phyloP scores from a whole-genome alignment of 768 basidiomycete species.

The Pleurotus salmoneostramineus region DNA sequence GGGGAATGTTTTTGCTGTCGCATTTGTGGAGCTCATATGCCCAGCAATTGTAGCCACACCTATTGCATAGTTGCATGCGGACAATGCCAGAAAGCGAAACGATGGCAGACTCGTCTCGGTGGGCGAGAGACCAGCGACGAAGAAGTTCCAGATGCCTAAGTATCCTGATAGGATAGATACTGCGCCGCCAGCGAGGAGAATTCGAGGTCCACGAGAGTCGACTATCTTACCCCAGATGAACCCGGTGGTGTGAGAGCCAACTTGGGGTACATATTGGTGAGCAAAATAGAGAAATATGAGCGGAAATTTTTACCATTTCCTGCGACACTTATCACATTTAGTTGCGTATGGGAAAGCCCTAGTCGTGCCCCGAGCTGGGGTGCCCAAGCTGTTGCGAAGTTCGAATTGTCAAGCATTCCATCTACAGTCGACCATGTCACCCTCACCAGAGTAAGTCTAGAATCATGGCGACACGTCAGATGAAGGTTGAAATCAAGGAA shows the following conservation, averaged over 20 bases:
- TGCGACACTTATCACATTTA: slow-evolving; percentile 76
- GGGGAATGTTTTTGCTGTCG: slow-evolving; percentile 81
- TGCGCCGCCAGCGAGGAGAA: slow-evolving; percentile 57
- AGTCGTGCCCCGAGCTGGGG: slow-evolving; percentile 83
- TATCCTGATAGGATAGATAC: slow-evolving; percentile 68
- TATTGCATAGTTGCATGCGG: slow-evolving; percentile 64
- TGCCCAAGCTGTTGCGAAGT: slow-evolving; percentile 57
- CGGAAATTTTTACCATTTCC: slow-evolving; percentile 54
- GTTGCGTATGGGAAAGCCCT: slow-evolving; percentile 70
- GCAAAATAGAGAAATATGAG: neutral
- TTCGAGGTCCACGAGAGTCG: slow-evolving; percentile 68
- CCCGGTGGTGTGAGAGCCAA: slow-evolving; percentile 74
- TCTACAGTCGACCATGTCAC: neutral
- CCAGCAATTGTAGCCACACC: slow-evolving; percentile 78
- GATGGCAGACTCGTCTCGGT: slow-evolving; percentile 31
- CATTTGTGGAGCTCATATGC: slow-evolving; percentile 65
- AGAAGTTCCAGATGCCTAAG: slow-evolving; percentile 66
- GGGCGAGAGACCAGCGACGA: slow-evolving; percentile 44
- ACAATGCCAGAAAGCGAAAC: slow-evolving; percentile 45
- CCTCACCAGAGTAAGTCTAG: slow-evolving; percentile 29
- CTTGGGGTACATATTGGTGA: slow-evolving; percentile 15
- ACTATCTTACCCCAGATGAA: slow-evolving; percentile 80
- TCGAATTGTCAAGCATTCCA: neutral
- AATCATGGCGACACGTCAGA: no score
- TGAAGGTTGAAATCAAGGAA: no score